Conservation (phyloP, 352 stramenopile genomes). For the Pythium biforme region DNA sequence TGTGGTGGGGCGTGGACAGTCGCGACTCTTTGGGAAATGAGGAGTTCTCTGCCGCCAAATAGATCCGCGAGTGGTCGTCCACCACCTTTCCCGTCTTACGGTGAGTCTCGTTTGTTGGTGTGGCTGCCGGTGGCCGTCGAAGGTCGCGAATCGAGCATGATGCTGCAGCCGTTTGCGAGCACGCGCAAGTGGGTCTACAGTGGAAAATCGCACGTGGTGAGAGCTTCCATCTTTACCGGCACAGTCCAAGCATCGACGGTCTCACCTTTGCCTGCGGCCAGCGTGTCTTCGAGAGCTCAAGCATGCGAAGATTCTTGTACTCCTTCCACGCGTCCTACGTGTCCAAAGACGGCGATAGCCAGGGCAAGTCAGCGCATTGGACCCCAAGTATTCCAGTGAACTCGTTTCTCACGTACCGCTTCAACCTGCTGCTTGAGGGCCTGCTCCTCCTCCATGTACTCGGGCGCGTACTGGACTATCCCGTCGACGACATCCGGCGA, state of each 20-base stretch:
- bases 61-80: neutral
- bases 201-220: neutral
- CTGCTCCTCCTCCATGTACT: slow-evolving; percentile 60
- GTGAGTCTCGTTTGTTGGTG: slow-evolving; percentile 2
- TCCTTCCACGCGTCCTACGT: slow-evolving; percentile 66
- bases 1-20: slow-evolving; percentile 1
- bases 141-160: slow-evolving; percentile 41
- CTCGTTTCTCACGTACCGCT: slow-evolving; percentile 16
- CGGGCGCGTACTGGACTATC: slow-evolving; percentile 46
- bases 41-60: neutral
- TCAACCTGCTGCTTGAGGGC: slow-evolving; percentile 46
- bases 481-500: slow-evolving; percentile 53
- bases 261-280: slow-evolving; percentile 61
- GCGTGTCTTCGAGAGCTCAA: slow-evolving; percentile 67
- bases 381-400: neutral
- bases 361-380: neutral
- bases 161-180: slow-evolving; percentile 75
- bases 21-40: slow-evolving; percentile 29
- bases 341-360: neutral
- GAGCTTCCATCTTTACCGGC: neutral
- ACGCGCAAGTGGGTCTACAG: slow-evolving; percentile 54
- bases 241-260: neutral
- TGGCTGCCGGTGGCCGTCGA: neutral
- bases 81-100: neutral
- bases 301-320: slow-evolving; percentile 60